Base-by-base conservation (phyloP, 2,329 filamentous ascomycete genomes). In the Colletotrichum ledebouriae region DNA sequence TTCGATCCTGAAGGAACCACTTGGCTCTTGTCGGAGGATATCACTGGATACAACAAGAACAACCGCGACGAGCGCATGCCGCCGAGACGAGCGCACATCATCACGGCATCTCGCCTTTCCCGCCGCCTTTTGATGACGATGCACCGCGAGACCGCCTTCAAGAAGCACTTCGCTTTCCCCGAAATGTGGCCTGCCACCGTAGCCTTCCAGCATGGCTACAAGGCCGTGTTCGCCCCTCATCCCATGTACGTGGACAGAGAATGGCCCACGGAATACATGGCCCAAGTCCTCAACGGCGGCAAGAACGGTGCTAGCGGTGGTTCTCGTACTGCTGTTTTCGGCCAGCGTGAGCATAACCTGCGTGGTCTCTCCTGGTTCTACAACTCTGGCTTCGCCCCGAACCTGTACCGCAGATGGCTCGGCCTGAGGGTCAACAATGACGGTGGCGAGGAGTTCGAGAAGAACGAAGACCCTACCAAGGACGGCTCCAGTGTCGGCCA, bases 101-200 rank as follows among this genome's bases (percentile, higher is more conserved):
- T 97, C 77, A 95, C 94, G 0, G 91, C 94, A 0, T 92, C 92
- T 1, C 89, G 95, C 60, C 91, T 98, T 81, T 96, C 92, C 12
- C 89, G 90, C 56, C 89, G 89, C 53, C 88, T 98, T 55, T 85
- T 98, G 13, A 83, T 90, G 70, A 91, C 91, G 17, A 98, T 98
- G 95, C 95, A 98, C 82, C 87, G 89, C 63, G 94, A 97, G 82
- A 97, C 94, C 4, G 89, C 90, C 34, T 87, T 93, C 74, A 90
- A 91, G 76, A 94, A 94, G 73, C 92, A 97, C 79, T 92, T 93
- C 71, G 97, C 96, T 83, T 97, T 97, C 77, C 93, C 94, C 0
- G 95, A 98, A 79, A 98, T 98, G 94, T 98, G 94, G 94, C 93
- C 94, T 0, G 91, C 91, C 1, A 96, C 92, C 0, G 90, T 93